Conservation (phyloP, 768 basidiomycete genomes). For the Boletus patriciae region DNA sequence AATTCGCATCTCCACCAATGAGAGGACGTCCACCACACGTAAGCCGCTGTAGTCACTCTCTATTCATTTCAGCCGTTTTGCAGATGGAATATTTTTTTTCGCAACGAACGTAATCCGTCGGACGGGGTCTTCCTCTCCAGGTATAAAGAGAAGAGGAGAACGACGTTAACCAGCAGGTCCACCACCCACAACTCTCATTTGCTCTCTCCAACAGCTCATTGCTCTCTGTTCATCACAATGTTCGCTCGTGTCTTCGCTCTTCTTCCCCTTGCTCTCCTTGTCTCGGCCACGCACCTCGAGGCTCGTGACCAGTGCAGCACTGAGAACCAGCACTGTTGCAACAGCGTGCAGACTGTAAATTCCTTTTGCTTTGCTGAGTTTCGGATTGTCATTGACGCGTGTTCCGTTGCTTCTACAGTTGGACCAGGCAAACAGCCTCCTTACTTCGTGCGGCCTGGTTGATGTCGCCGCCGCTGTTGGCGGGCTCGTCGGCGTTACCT, state of each 20-base stretch:
- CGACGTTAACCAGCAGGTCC: not conserved
- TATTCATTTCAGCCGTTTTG: no score
- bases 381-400: not conserved
- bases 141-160: conserved; percentile 8
- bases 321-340: conserved; percentile 9
- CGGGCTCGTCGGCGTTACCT: not conserved
- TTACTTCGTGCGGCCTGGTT: no score
- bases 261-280: conserved; percentile 16
- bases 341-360: conserved; percentile 5
- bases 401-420: not conserved
- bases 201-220: not conserved
- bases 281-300: not conserved
- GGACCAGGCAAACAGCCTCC: not conserved
- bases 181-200: not conserved
- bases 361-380: no score
- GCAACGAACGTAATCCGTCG: conserved; percentile 5
- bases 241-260: conserved; percentile 22
- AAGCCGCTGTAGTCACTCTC: no score
- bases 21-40: no score
- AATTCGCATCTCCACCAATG: no score
- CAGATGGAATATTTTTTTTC: no score
- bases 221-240: not conserved
- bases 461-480: not conserved
- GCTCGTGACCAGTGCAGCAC: conserved; percentile 14
- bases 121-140: conserved; percentile 1